Base-by-base conservation (phyloP, 2,329 filamentous ascomycete species). In the Ceratocystis cacaofunesta region DNA sequence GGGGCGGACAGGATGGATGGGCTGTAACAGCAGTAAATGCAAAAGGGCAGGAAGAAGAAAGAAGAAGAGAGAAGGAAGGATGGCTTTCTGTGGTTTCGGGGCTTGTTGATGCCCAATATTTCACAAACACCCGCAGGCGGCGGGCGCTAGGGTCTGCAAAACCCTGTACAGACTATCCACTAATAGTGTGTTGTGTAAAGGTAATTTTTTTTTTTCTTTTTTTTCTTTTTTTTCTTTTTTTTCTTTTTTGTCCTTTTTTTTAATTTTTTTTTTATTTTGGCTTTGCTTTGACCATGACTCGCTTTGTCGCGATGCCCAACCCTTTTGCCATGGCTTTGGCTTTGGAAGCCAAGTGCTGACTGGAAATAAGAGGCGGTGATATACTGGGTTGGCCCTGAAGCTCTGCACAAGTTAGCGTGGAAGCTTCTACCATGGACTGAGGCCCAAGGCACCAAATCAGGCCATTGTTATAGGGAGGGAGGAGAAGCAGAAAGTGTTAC, bases 281-380 rank as follows among this genome's bases (percentile, higher is more conserved):
- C 36, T 41, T 41, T 41, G 36, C 36, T 15, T 41, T 41, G 36
- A 12, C 36, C 36, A 41, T 41, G 36, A 41, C 36, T 41, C 36
- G 36, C 36, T 12, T 15, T 12, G 36, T 41, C 36, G 10, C 36
- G 36, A 15, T 41, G 36, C 36, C 36, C 36, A 41, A 41, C 12
- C 36, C 36, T 15, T 41, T 41, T 41, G 36, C 36, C 36, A 41
- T 41, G 36, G 36, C 10, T 41, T 41, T 41, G 36, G 36, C 10
- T 41, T 41, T 41, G 10, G 36, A 41, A 41, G 36, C 36, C 10
- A 41, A 41, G 36, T 41, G 36, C 10, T 41, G 36, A 8, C 15
- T 64, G 32, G 60, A 44, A 57, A 58, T 58, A 60, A 57, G 63
- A 64, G 52, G 50, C 63, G 48, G 41, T 64, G 48, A 41, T 58